phyloP scores from a whole-genome alignment of 768 basidiomycete species.

The Russula vinacea region DNA sequence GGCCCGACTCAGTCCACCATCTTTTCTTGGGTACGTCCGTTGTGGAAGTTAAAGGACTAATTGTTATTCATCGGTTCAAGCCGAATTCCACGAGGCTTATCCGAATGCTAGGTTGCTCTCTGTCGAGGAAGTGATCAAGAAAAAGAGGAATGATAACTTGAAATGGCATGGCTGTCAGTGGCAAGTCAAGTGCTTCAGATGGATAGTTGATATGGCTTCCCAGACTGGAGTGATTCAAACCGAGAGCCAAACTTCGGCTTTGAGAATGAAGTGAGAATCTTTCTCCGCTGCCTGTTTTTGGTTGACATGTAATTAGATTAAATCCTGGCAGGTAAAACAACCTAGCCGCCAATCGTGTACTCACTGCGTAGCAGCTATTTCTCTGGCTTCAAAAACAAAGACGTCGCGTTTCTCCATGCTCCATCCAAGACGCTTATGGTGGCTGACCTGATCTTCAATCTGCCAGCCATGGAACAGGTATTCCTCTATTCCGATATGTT shows the following conservation, averaged over 20 bases:
- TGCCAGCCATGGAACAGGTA: constrained; percentile 76
- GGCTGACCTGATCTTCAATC: constrained; percentile 82
- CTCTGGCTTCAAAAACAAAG: constrained; percentile 68
- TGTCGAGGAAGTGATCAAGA: constrained; percentile 54
- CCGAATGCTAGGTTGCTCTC: constrained; percentile 70
- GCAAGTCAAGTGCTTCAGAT: background rate
- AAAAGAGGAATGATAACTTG: constrained; percentile 47
- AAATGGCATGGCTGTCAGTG: constrained; percentile 63
- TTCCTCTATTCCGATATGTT: background rate
- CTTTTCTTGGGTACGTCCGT: constrained; percentile 50
- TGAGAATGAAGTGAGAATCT: constrained; percentile 55
- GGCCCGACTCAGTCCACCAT: constrained; percentile 56
- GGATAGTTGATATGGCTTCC: background rate
- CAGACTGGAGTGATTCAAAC: constrained; percentile 38
- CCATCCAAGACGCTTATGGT: constrained; percentile 68
- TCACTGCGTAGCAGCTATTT: constrained; percentile 50
- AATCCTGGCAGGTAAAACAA: constrained; percentile 33
- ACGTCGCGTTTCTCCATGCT: constrained; percentile 78
- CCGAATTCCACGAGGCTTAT: constrained; percentile 66
- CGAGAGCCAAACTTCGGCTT: constrained; percentile 68
- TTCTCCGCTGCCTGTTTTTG: background rate
- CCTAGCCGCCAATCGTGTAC: background rate
- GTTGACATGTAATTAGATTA: constrained; percentile 30
- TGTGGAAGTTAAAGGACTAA: constrained; percentile 27
- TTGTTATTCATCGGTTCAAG: constrained; percentile 35